Percentiles rank a stretch among this genome's conserved stretches.
phyloP scores from a whole-genome alignment of 129 eudicot species.

The Centella asiatica region DNA sequence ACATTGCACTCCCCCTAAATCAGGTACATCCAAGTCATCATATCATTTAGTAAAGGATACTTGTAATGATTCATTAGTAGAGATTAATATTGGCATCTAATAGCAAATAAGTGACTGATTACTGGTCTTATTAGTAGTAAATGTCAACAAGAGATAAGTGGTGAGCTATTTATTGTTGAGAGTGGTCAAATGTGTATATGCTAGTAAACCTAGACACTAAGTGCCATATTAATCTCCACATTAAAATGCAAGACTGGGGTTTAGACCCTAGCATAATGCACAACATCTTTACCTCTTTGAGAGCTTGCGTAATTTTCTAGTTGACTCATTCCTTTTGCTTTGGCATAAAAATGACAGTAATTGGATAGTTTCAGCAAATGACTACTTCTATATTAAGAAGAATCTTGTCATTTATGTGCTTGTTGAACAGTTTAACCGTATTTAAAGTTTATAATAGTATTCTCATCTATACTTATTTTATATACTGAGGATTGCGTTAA shows the following conservation, averaged over 20 bases:
- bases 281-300: neutral
- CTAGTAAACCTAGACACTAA: neutral
- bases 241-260: neutral
- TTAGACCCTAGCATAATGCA: neutral
- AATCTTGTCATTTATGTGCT: no score
- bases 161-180: neutral
- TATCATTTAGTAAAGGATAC: no score
- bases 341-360: no score
- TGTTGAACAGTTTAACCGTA: no score
- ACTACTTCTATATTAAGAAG: no score
- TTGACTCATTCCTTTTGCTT: no score
- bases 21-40: slow-evolving; percentile 34
- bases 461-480: neutral
- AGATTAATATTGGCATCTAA: neutral
- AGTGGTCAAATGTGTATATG: neutral
- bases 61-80: neutral
- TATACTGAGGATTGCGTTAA: neutral
- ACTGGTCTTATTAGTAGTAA: neutral
- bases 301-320: no score
- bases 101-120: neutral
- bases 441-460: neutral
- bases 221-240: neutral
- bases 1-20: slow-evolving; percentile 53
- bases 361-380: no score
- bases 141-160: neutral